These are phyloP conservation scores for Plasmodium vinckei DNA, from an alignment of 169 alveolate genomes.

Conservation along the genomic window DNA sequence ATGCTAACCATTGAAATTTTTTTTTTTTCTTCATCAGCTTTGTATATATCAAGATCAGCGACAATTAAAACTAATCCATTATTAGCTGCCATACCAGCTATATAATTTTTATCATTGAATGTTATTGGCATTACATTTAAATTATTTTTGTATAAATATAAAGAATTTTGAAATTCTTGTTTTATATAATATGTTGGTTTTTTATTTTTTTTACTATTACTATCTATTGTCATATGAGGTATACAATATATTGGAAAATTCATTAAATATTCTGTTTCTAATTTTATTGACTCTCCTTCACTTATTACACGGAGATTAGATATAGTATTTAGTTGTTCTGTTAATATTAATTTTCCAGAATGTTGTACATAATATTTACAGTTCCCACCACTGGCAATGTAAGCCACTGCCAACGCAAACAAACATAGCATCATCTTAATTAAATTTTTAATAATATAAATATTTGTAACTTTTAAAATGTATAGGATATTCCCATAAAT, in stretches of 20 bases:
- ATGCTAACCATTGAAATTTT: background rate
- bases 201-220: conserved; percentile 5
- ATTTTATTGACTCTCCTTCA: background rate
- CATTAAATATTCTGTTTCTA: conserved; percentile 20
- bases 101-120: conserved; percentile 31
- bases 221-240: conserved; percentile 41
- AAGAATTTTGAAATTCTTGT: conserved; percentile 41
- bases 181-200: conserved; percentile 51
- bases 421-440: too few relatives aligned
- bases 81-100: conserved; percentile 53
- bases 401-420: too few relatives aligned
- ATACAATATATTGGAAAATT: conserved; percentile 64
- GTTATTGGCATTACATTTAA: conserved; percentile 27
- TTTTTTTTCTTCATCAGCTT: conserved; percentile 21
- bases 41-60: conserved; percentile 45
- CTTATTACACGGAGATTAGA: background rate
- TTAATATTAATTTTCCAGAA: conserved; percentile 29
- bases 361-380: conserved; percentile 27
- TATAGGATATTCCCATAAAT: too few relatives aligned
- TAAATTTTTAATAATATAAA: too few relatives aligned
- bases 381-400: too few relatives aligned
- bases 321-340: conserved; percentile 30
- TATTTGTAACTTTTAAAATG: too few relatives aligned
- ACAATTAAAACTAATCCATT: conserved; percentile 25
- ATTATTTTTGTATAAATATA: conserved; percentile 56